Evolutionary conservation across 2,329 filamentous ascomycete genomes (phyloP).

Genomic region (Lachnellula cervina): DNA sequence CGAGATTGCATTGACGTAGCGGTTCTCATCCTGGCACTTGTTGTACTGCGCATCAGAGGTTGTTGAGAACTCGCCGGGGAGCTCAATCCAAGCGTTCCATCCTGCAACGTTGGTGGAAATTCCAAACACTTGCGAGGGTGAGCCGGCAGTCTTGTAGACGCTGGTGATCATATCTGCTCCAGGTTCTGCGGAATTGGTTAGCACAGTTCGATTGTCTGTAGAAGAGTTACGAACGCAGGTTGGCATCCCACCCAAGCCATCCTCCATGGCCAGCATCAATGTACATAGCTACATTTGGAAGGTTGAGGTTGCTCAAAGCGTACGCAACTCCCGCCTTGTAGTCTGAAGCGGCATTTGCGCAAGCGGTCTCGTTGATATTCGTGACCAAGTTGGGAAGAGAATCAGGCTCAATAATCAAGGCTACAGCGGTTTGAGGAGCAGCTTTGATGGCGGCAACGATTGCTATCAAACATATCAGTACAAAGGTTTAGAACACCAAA

Average conservation of each 20-base stretch:
- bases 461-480: constrained; percentile 39
- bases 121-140: constrained; percentile 46
- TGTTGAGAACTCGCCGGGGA: constrained; percentile 29
- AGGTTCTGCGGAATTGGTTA: constrained; percentile 25
- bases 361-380: constrained; percentile 48
- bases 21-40: constrained; percentile 37
- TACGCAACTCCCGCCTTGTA: constrained; percentile 49
- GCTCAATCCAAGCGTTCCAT: constrained; percentile 42
- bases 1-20: constrained; percentile 39
- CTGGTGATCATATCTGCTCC: constrained; percentile 44
- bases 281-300: constrained; percentile 54
- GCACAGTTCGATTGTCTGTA: neutral
- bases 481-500: constrained; percentile 37
- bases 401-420: constrained; percentile 44
- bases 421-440: constrained; percentile 4
- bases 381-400: constrained; percentile 56
- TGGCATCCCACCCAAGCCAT: constrained; percentile 55
- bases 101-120: constrained; percentile 55
- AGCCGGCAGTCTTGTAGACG: constrained; percentile 47
- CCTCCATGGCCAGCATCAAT: constrained; percentile 54
- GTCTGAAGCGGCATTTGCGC: constrained; percentile 41
- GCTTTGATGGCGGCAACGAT: constrained; percentile 26
- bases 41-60: constrained; percentile 45
- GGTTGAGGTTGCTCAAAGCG: constrained; percentile 46
- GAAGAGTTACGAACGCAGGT: constrained; percentile 34